Base-by-base conservation (phyloP, 345 rosid genomes). In the Eucalyptus viminalis region DNA sequence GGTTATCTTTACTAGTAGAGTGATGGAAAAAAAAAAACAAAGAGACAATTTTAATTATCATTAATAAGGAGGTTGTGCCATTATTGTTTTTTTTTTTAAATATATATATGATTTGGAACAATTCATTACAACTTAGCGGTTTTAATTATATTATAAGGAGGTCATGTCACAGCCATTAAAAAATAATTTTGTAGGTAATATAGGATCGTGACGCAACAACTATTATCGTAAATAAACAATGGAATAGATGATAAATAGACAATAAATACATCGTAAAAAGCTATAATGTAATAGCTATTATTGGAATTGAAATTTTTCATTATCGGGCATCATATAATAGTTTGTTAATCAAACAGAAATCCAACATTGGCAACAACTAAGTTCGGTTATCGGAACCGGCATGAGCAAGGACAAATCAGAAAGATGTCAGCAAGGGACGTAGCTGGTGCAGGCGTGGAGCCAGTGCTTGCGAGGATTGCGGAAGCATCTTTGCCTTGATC, bases 21-120 rank as follows among this genome's bases (percentile, higher is more conserved):
- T 50, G 54, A 50, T 50, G 21, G 0, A 0, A 50, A 50, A 50
- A 49, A 49, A 50, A 6, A 50, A 50, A 50, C 7, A 3, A 0
- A 50, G 4, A 50, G 54, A 16, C 19, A 50, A 50, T 50, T 50
- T 50, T 50, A 50, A 50, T 50, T 6, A 16, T 50, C 21, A 0
- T 50, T 15, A 50, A 16, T 50, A 50, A 50, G 53, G 54, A 16
- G 21, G 21, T 50, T 19, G 8, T 50, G 21, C 21, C 21, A 16
- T 50, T 6, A 50, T 50, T 49, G 6, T 49, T 49, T 49, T 49
- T 49, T 49, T 1, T 12, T 12, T 4, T 0, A 12, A 1, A 49
- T 43, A 49, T 47, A 47, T 47, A 49, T 4, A 49, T 53, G 56
- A 24, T 53, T 53, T 19, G 24, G 56, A 53, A 53, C 5, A 53